These are phyloP conservation scores for Hyphopichia fennica DNA, from an alignment of 1,139 yeast species.

Conservation along the genomic window DNA sequence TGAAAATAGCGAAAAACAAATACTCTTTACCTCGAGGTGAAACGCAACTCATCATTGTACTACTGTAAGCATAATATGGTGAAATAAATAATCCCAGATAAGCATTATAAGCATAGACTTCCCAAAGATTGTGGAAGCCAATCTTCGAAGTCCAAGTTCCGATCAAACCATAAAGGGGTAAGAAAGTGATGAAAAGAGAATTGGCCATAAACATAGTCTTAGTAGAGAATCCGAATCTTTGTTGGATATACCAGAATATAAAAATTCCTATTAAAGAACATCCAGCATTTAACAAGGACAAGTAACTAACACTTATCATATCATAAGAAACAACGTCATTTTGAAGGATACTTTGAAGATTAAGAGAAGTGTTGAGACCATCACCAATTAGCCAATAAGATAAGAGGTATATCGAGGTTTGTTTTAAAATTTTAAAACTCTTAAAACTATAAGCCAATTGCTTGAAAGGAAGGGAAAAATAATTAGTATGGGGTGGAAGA, in stretches of 20 bases:
- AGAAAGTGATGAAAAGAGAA: constrained; percentile 5
- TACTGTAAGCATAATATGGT: constrained; percentile 8
- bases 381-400: constrained; percentile 10
- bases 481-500: constrained; percentile 3
- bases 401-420: constrained; percentile 7
- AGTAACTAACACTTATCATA: constrained; percentile 8
- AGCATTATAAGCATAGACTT: constrained; percentile 8
- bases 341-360: constrained; percentile 7
- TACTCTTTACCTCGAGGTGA: constrained; percentile 9
- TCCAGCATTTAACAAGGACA: constrained; percentile 6
- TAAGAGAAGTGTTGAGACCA: constrained; percentile 8
- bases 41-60: constrained; percentile 10
- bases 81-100: constrained; percentile 7
- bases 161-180: constrained; percentile 8
- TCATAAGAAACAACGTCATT: constrained; percentile 9
- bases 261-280: constrained; percentile 5
- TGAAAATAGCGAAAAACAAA: constrained; percentile 8
- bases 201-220: constrained; percentile 6
- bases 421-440: constrained; percentile 7
- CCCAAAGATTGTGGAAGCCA: constrained; percentile 8
- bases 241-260: constrained; percentile 6
- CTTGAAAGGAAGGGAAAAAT: constrained; percentile 5
- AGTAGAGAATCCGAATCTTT: constrained; percentile 5
- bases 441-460: constrained; percentile 5
- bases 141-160: constrained; percentile 9